Evolutionary conservation across 371 early-diverging fungal genomes (phyloP).

Genomic region (Mucor irregularis): DNA sequence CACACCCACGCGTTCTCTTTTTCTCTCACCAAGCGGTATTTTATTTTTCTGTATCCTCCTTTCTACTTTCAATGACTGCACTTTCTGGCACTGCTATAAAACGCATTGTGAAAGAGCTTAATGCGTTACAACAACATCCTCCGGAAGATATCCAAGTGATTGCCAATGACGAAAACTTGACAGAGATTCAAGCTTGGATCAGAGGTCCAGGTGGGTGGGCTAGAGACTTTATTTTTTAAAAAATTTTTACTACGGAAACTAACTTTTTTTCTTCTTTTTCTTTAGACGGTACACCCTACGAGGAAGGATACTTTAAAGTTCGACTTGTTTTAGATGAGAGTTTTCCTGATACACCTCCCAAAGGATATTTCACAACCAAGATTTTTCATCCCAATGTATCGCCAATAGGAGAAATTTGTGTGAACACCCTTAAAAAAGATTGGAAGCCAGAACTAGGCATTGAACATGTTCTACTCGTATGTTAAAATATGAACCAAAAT

Average conservation of each 20-base stretch:
- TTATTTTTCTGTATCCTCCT: background rate
- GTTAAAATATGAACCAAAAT: too few relatives aligned
- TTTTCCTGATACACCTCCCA: constrained; percentile 79
- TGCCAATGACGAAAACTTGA: constrained; percentile 67
- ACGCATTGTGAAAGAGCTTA: constrained; percentile 63
- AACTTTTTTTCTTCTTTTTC: background rate
- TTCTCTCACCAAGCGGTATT: background rate
- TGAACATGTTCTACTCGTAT: constrained; percentile 78
- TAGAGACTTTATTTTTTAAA: too few relatives aligned
- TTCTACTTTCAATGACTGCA: background rate
- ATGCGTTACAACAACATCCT: constrained; percentile 53
- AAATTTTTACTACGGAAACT: too few relatives aligned
- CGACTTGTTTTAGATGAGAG: constrained; percentile 59
- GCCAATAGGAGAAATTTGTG: constrained; percentile 85
- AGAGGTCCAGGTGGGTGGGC: constrained; percentile 72
- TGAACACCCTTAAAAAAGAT: constrained; percentile 90
- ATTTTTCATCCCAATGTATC: constrained; percentile 96
- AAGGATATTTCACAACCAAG: constrained; percentile 81
- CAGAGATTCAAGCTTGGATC: constrained; percentile 83
- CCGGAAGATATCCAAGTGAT: constrained; percentile 81
- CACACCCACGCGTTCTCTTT: background rate
- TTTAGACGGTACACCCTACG: constrained; percentile 78
- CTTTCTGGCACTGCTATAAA: constrained; percentile 21
- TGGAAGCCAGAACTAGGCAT: constrained; percentile 87
- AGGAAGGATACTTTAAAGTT: constrained; percentile 73